Conservation (phyloP, 192 early-diverging fungal species). For the Dispira parvispora region DNA sequence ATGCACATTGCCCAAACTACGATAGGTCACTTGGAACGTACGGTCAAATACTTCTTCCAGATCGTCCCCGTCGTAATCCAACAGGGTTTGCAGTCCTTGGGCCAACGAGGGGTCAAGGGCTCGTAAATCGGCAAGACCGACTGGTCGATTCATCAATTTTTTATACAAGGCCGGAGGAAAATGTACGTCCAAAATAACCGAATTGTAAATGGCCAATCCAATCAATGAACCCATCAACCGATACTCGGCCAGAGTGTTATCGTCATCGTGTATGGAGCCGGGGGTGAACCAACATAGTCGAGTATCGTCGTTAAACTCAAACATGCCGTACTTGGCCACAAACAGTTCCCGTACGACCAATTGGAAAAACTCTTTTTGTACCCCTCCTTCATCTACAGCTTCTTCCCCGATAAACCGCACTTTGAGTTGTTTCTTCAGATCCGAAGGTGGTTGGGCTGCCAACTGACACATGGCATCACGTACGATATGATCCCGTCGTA, state of each 20-base stretch:
- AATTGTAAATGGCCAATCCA: conserved; percentile 85
- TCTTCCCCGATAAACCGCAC: conserved; percentile 87
- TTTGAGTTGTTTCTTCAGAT: conserved; percentile 78
- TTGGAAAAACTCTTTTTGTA: conserved; percentile 90
- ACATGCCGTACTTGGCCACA: conserved; percentile 70
- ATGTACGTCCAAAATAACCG: conserved; percentile 79
- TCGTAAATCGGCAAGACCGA: conserved; percentile 53
- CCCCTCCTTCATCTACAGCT: conserved; percentile 84
- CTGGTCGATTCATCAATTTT: conserved; percentile 55
- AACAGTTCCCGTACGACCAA: conserved; percentile 78
- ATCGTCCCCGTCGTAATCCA: conserved; percentile 44
- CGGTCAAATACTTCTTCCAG: conserved; percentile 59
- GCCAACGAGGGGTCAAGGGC: conserved; percentile 59
- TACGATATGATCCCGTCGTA: conserved; percentile 50
- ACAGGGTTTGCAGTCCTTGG: conserved; percentile 57
- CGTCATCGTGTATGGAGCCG: conserved; percentile 23
- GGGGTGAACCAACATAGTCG: conserved; percentile 72
- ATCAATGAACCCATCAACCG: conserved; percentile 74
- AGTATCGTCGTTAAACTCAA: conserved; percentile 63
- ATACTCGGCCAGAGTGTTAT: conserved; percentile 53
- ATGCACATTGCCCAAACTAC: conserved; percentile 38
- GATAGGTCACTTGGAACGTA: conserved; percentile 66
- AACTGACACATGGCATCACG: conserved; percentile 57
- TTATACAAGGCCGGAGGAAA: conserved; percentile 78
- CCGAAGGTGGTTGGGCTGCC: conserved; percentile 59